These are phyloP conservation scores for Penicillium palitans DNA, from an alignment of 2,329 filamentous ascomycete species.

Conservation along the genomic window DNA sequence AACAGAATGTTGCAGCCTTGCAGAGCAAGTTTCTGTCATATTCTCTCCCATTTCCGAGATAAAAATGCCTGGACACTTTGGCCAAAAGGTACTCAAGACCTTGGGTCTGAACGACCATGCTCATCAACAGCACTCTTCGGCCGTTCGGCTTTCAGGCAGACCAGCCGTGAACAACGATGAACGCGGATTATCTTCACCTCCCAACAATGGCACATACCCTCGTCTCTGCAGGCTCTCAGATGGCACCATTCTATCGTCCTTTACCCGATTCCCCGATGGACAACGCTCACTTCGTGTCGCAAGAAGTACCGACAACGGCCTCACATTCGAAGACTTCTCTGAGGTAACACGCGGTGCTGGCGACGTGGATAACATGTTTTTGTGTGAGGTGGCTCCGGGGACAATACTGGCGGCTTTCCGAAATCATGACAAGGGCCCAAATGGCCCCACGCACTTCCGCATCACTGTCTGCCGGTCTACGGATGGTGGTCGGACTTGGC, in stretches of 20 bases:
- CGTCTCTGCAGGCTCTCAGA: conserved; percentile 49
- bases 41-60: neutral
- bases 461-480: conserved; percentile 53
- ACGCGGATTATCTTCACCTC: conserved; percentile 37
- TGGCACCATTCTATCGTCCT: conserved; percentile 49
- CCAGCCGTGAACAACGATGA: conserved; percentile 34
- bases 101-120: conserved; percentile 26
- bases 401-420: conserved; percentile 51
- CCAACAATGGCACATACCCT: conserved; percentile 48
- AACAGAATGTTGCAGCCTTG: neutral
- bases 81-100: conserved; percentile 36
- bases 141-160: conserved; percentile 11
- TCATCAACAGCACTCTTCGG: conserved; percentile 3
- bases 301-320: conserved; percentile 47
- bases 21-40: neutral
- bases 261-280: conserved; percentile 44
- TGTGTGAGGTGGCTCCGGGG: conserved; percentile 43
- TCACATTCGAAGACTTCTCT: conserved; percentile 43
- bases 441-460: conserved; percentile 46
- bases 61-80: conserved; percentile 30
- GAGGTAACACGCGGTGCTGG: conserved; percentile 47
- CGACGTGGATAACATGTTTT: conserved; percentile 52
- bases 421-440: conserved; percentile 46
- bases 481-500: conserved; percentile 48
- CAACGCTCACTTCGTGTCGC: conserved; percentile 46